Percentiles rank a stretch among this genome's conserved stretches.
These are phyloP conservation scores for Paxillus ammoniavirescens DNA, from an alignment of 768 basidiomycete genomes.

Conservation along the genomic window DNA sequence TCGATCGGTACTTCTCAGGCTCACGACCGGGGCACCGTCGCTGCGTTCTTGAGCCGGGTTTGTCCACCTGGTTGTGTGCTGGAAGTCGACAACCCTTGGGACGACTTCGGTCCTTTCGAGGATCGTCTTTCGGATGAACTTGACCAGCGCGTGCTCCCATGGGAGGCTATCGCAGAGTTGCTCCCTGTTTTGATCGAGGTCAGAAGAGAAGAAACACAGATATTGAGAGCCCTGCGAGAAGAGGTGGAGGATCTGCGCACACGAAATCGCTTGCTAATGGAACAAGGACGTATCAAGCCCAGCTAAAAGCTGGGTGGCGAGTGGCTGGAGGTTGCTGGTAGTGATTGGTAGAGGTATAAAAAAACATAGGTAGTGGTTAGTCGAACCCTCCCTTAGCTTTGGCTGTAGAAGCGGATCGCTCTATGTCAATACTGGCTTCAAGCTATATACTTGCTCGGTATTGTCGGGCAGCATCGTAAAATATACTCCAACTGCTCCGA, in stretches of 20 bases:
- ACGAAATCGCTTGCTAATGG: conserved; percentile 44
- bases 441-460: too few relatives aligned
- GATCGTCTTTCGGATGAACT: too few relatives aligned
- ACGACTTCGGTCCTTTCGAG: conserved; percentile 15
- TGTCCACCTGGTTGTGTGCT: conserved; percentile 44
- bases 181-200: conserved; percentile 45
- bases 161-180: conserved; percentile 42
- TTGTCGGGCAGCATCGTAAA: too few relatives aligned
- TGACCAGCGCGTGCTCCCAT: conserved; percentile 31
- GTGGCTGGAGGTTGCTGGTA: too few relatives aligned
- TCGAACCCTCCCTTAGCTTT: too few relatives aligned
- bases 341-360: too few relatives aligned
- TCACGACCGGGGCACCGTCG: conserved; percentile 39
- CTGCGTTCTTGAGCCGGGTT: conserved; percentile 55
- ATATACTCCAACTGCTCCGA: too few relatives aligned
- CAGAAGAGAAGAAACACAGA: conserved; percentile 43
- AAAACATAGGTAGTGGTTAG: too few relatives aligned
- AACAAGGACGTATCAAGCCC: conserved; percentile 16
- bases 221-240: conserved; percentile 34
- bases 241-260: conserved; percentile 53
- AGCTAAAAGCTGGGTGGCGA: too few relatives aligned
- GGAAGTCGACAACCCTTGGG: conserved; percentile 51
- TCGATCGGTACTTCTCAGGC: conserved; percentile 53
- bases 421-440: too few relatives aligned
- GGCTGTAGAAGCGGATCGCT: too few relatives aligned